Conservation (phyloP, 805 yeast species). For the Myxozyma lipomycoides region DNA sequence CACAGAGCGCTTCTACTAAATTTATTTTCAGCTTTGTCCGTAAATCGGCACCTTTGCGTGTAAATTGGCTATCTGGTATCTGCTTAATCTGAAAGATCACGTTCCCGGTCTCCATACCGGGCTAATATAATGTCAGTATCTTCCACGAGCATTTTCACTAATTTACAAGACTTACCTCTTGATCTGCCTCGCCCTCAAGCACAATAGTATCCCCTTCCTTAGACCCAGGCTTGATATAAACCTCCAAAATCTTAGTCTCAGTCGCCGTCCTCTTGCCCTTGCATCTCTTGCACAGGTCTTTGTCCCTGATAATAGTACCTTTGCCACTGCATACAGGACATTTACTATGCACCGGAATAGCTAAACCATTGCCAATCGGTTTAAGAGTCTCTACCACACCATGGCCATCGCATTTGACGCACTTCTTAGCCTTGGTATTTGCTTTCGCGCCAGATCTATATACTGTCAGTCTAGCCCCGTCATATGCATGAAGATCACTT, state of each 20-base stretch:
- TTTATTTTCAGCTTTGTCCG: slow-evolving; percentile 58
- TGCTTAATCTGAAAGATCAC: slow-evolving; percentile 60
- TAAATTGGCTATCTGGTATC: slow-evolving; percentile 48
- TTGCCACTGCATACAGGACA: slow-evolving; percentile 70
- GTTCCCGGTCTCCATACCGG: slow-evolving; percentile 74
- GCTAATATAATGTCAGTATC: slow-evolving; percentile 5
- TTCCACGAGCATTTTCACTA: not conserved
- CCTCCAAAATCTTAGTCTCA: slow-evolving; percentile 69
- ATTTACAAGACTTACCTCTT: slow-evolving; percentile 40
- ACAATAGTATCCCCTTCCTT: slow-evolving; percentile 57
- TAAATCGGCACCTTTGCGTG: slow-evolving; percentile 60
- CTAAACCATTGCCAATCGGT: slow-evolving; percentile 70
- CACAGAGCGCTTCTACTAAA: slow-evolving; percentile 78
- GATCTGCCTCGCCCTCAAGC: slow-evolving; percentile 69
- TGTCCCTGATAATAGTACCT: slow-evolving; percentile 57
- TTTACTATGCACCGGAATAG: slow-evolving; percentile 54
- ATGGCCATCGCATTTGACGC: slow-evolving; percentile 67
- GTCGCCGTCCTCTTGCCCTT: slow-evolving; percentile 57
- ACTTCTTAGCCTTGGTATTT: slow-evolving; percentile 51
- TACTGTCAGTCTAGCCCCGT: not conserved
- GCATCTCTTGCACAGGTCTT: slow-evolving; percentile 77
- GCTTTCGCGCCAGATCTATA: slow-evolving; percentile 56
- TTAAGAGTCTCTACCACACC: slow-evolving; percentile 60
- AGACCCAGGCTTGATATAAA: slow-evolving; percentile 71
- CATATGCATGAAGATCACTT: not conserved